Evolutionary conservation across 2,329 filamentous ascomycete species (phyloP), one percentile per base, ranked within the genome.

Genomic region (Hypoxylon sp.): DNA sequence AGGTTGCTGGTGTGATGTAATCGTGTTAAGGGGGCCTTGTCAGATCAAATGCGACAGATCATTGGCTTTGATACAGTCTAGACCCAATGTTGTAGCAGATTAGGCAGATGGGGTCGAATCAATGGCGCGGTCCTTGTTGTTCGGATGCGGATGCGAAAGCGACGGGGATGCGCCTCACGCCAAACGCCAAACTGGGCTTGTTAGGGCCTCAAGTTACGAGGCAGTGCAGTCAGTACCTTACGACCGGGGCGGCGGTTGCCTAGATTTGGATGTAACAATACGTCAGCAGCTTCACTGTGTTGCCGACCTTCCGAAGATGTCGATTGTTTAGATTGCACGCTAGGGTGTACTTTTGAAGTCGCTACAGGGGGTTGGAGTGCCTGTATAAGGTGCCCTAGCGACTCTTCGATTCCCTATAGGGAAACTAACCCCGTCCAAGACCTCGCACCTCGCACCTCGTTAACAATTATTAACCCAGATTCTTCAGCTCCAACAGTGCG

Each of bases 251-350:
- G 40, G 53, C 35, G 57, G 61, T 58, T 71, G 65, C 65, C 65
- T 66, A 68, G 57, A 63, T 55, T 55, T 61, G 14, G 10, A 50
- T 35, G 56, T 46, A 40, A 50, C 35, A 40, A 50, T 30, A 59
- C 62, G 50, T 64, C 40, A 53, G 13, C 51, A 22, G 25, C 2
- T 20, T n/a, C 30, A 66, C 56, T 67, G 51, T 70, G 50, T 27
- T 64, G 64, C 68, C 68, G 68, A 64, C 64, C 17, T 55, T 67
- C 64, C 68, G 68, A 61, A 31, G 58, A 42, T 64, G 20, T 2
- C 2, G 13, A 42, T n/a, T 53, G 46, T 60, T 54, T 50, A 7
- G 17, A 13, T 27, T 27, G 25, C 25, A 7, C 5, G 22, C n/a
- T 49, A 42, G 25, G 2, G 35, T 25, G 11, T 42, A 50, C 42